These are phyloP conservation scores for Kluyveromyces marxianus DNA, from an alignment of 1,139 yeast species.

Conservation along the genomic window DNA sequence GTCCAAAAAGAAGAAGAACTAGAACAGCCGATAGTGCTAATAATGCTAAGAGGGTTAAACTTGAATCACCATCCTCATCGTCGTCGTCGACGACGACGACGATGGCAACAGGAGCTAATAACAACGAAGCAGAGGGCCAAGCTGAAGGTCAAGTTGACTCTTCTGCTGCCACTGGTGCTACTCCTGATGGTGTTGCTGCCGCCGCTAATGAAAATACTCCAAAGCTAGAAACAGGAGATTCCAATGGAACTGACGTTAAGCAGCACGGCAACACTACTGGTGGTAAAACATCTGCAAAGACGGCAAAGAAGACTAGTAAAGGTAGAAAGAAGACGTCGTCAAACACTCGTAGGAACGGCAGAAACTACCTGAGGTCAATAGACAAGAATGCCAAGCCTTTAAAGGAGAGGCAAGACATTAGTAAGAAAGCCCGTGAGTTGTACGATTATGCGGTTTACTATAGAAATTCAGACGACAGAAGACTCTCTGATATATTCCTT, in stretches of 20 bases:
- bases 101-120: too few species aligned
- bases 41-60: slow-evolving; percentile 3
- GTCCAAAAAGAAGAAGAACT: slow-evolving; percentile 8
- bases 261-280: slow-evolving; percentile 4
- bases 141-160: too few species aligned
- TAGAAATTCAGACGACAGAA: slow-evolving; percentile 37
- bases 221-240: slow-evolving; percentile 4
- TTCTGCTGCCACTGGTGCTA: slow-evolving; percentile 5
- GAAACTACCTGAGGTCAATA: slow-evolving; percentile 33
- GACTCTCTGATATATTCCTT: slow-evolving; percentile 55
- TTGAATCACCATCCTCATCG: neutral
- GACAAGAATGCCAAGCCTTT: slow-evolving; percentile 40
- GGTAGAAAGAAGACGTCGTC: slow-evolving; percentile 20
- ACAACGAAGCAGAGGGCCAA: too few species aligned
- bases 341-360: slow-evolving; percentile 21
- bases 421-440: slow-evolving; percentile 20
- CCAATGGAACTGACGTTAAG: slow-evolving; percentile 3
- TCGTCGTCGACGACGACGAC: too few species aligned
- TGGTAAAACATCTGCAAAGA: slow-evolving; percentile 22
- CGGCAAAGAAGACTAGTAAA: slow-evolving; percentile 16
- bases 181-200: slow-evolving; percentile 15
- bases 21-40: neutral
- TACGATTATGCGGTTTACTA: slow-evolving; percentile 40
- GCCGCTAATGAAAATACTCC: slow-evolving; percentile 6
- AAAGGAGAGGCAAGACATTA: slow-evolving; percentile 36